These are phyloP conservation scores for Boehmeria nivea DNA, from an alignment of 306 rosid species.

Conservation along the genomic window DNA sequence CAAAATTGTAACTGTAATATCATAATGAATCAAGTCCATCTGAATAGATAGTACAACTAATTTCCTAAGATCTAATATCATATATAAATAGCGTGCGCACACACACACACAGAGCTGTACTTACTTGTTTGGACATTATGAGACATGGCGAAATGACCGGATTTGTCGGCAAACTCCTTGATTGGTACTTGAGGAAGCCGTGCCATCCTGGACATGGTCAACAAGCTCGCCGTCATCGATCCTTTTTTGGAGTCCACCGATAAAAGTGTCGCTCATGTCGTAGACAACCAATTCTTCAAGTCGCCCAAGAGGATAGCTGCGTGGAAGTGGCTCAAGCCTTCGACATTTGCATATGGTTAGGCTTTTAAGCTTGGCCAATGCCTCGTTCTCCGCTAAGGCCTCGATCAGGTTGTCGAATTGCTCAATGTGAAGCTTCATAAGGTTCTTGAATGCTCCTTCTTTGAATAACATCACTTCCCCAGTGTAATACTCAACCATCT, in stretches of 20 bases:
- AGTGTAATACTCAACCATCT: neutral
- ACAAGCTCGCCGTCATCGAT: neutral
- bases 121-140: too few species aligned
- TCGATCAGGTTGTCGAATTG: constrained; percentile 4
- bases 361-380: constrained; percentile 17
- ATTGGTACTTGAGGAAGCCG: neutral
- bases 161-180: too few species aligned
- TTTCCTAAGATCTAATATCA: too few species aligned
- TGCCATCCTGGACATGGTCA: neutral
- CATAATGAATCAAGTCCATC: too few species aligned
- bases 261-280: neutral
- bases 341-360: constrained; percentile 4
- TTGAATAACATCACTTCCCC: neutral
- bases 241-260: neutral
- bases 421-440: constrained; percentile 9
- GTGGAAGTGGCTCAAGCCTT: constrained; percentile 2
- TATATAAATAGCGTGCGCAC: too few species aligned
- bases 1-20: too few species aligned
- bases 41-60: too few species aligned
- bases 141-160: too few species aligned
- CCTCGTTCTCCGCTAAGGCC: neutral
- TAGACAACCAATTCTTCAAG: neutral
- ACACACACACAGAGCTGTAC: too few species aligned
- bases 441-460: neutral
- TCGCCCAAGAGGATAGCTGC: neutral